Conservation (phyloP, 352 stramenopile genomes). For the Halophytophthora batemanensis region DNA sequence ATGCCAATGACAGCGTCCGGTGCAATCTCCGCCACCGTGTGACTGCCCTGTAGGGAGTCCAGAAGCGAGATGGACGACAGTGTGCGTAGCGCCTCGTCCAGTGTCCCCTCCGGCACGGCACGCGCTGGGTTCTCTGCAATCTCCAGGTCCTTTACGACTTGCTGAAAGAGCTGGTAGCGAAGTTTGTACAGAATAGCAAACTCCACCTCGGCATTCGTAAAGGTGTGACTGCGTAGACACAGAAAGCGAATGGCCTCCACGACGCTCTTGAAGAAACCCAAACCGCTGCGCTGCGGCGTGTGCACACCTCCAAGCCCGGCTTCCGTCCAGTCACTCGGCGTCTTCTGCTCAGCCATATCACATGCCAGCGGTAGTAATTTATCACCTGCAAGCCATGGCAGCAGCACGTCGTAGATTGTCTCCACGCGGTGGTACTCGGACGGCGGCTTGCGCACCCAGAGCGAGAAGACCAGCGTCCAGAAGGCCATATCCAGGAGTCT, state of each 20-base stretch:
- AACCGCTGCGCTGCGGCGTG: slow-evolving; percentile 66
- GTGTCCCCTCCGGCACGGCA: slow-evolving; percentile 34
- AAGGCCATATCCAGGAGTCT: slow-evolving; percentile 86
- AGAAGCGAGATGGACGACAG: slow-evolving; percentile 62
- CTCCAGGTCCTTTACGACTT: slow-evolving; percentile 52
- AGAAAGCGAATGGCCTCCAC: slow-evolving; percentile 74
- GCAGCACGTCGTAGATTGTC: slow-evolving; percentile 86
- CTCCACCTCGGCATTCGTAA: slow-evolving; percentile 63
- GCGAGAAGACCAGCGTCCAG: slow-evolving; percentile 80
- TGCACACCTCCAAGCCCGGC: slow-evolving; percentile 33
- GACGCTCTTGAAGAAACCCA: slow-evolving; percentile 82
- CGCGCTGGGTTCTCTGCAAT: slow-evolving; percentile 54
- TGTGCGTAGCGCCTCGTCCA: slow-evolving; percentile 56
- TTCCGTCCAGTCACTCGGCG: slow-evolving; percentile 26
- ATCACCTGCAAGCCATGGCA: slow-evolving; percentile 84
- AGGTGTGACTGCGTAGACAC: slow-evolving; percentile 51
- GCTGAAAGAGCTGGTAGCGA: slow-evolving; percentile 62
- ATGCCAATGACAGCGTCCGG: slow-evolving; percentile 64
- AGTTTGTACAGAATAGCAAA: slow-evolving; percentile 67
- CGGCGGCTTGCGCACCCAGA: slow-evolving; percentile 80
- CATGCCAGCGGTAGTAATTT: slow-evolving; percentile 60
- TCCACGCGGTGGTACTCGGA: slow-evolving; percentile 87
- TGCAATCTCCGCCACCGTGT: slow-evolving; percentile 50
- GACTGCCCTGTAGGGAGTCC: slow-evolving; percentile 72
- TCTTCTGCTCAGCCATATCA: slow-evolving; percentile 23